phyloP scores from a whole-genome alignment of 306 rosid genomes.

The Rosa rugosa region DNA sequence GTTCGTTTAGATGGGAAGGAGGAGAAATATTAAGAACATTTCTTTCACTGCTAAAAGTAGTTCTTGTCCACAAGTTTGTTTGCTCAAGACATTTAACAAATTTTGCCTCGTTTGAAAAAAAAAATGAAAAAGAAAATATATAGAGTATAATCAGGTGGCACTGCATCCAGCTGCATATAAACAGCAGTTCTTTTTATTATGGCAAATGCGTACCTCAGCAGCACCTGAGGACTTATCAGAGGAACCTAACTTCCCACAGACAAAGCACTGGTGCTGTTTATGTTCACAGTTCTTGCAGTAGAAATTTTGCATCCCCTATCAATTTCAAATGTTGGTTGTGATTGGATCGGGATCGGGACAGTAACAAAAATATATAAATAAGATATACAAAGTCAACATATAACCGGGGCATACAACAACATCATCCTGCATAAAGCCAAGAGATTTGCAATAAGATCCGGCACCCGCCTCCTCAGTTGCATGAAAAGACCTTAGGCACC shows the following conservation, averaged over 20 bases:
- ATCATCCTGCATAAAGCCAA: constrained; percentile 57
- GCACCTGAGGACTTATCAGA: constrained; percentile 56
- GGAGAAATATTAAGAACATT: neutral
- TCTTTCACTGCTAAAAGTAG: neutral
- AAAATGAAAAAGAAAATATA: neutral
- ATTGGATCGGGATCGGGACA: neutral
- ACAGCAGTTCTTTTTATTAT: neutral
- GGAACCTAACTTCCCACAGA: constrained; percentile 76
- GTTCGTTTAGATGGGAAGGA: neutral
- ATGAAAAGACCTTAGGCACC: constrained; percentile 90
- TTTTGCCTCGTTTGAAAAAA: neutral
- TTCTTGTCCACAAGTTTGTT: neutral
- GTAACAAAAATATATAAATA: neutral
- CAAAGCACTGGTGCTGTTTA: constrained; percentile 84
- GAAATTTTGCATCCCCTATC: constrained; percentile 61
- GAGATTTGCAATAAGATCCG: constrained; percentile 67
- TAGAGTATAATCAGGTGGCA: neutral
- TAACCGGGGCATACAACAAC: constrained; percentile 53
- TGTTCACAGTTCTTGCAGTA: constrained; percentile 71
- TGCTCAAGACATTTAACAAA: neutral
- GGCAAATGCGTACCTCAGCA: constrained; percentile 65
- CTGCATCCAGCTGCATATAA: neutral
- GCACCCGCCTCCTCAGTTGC: constrained; percentile 52
- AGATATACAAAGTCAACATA: constrained; percentile 17
- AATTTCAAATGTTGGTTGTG: constrained; percentile 23